A percentile compares a stretch with the other conserved stretches of the same genome.
Conservation (phyloP, 805 yeast genomes). For the Spathaspora passalidarum region DNA sequence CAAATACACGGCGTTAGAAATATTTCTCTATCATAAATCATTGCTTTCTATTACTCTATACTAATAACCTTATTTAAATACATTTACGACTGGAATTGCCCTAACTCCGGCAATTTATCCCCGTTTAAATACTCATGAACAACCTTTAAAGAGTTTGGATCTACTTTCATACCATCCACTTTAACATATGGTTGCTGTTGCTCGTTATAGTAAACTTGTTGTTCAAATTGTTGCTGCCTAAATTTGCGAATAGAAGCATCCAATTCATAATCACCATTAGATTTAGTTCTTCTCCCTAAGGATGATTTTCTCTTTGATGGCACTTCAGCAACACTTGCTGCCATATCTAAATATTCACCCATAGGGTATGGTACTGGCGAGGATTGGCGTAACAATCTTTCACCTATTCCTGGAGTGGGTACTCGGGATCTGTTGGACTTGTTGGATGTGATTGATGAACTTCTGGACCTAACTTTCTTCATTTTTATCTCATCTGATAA, state of each 20-base stretch:
- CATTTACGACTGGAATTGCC: not conserved
- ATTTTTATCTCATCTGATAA: not conserved
- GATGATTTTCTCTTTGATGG: not conserved
- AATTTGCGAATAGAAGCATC: constrained; percentile 4
- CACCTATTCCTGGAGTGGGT: not conserved
- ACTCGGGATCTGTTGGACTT: not conserved
- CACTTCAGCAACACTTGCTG: constrained; percentile 1
- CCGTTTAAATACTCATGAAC: not conserved
- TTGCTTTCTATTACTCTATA: not conserved
- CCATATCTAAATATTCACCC: not conserved
- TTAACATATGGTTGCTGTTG: constrained; percentile 4
- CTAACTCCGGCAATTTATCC: not conserved
- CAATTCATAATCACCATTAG: constrained; percentile 8
- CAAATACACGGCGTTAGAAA: not conserved
- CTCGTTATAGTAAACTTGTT: not conserved
- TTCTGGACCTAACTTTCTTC: not conserved
- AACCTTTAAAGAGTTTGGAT: not conserved
- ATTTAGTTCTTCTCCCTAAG: constrained; percentile 1
- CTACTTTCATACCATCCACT: not conserved
- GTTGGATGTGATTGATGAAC: not conserved
- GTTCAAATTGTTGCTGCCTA: constrained; percentile 3
- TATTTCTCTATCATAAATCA: not conserved
- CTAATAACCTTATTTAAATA: not conserved
- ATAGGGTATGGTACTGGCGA: constrained; percentile 2
- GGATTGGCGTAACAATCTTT: not conserved